phyloP scores from a whole-genome alignment of 805 yeast genomes.

The Maudiozyma saulgeensis region DNA sequence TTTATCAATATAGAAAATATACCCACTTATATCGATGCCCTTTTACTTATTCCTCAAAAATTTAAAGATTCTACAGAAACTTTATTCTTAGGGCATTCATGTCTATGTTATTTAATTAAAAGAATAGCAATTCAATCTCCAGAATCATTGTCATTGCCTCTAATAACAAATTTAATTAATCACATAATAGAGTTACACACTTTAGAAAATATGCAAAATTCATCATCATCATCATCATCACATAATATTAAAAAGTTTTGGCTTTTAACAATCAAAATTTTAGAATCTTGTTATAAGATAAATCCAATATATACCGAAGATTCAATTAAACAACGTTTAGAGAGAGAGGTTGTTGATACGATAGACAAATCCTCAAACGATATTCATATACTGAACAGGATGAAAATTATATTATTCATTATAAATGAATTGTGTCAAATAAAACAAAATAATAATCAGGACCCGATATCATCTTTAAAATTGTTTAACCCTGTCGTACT shows the following conservation, averaged over 20 bases:
- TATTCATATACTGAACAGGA: background rate
- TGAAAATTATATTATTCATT: slow-evolving; percentile 10
- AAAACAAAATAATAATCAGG: slow-evolving; percentile 22
- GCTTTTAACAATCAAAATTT: slow-evolving; percentile 23
- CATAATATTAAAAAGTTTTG: slow-evolving; percentile 20
- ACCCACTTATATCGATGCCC: slow-evolving; percentile 18
- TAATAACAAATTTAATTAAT: slow-evolving; percentile 7
- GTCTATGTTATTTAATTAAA: slow-evolving; percentile 37
- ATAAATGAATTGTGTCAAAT: slow-evolving; percentile 22
- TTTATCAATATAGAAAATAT: slow-evolving; percentile 18
- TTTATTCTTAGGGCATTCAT: slow-evolving; percentile 30
- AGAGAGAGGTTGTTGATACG: background rate
- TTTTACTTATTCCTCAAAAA: slow-evolving; percentile 9
- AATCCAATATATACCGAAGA: slow-evolving; percentile 12
- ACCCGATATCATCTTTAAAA: slow-evolving; percentile 16
- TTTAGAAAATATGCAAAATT: background rate
- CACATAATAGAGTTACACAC: slow-evolving; percentile 9
- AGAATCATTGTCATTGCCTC: slow-evolving; percentile 8
- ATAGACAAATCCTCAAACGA: background rate
- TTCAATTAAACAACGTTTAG: slow-evolving; percentile 6
- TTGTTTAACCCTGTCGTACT: slow-evolving; percentile 28
- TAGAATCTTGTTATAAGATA: slow-evolving; percentile 25
- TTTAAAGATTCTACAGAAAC: slow-evolving; percentile 4
- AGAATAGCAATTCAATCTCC: slow-evolving; percentile 34
- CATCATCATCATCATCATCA: background rate